phyloP scores from a whole-genome alignment of 2,329 filamentous ascomycete species.

The Zymoseptoria passerinii region DNA sequence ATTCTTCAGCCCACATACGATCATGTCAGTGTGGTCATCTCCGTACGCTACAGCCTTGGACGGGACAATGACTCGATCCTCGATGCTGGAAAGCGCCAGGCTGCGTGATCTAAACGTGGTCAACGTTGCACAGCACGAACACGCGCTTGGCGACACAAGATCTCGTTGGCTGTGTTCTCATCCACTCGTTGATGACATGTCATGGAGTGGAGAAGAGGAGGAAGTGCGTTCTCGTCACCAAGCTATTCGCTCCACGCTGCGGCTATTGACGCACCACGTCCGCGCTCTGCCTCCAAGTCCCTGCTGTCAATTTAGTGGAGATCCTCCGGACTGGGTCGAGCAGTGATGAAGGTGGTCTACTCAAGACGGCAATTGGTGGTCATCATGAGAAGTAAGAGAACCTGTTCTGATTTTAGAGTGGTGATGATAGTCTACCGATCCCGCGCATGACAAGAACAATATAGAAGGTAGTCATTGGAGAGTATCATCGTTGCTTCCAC shows the following conservation, averaged over 20 bases:
- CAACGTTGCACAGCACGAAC: neutral
- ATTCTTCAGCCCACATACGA: neutral
- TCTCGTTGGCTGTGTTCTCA: neutral
- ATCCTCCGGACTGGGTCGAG: neutral
- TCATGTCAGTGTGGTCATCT: neutral
- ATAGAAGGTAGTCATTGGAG: neutral
- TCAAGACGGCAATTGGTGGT: neutral
- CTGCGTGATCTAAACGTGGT: neutral
- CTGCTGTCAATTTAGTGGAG: neutral
- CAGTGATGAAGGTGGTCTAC: neutral
- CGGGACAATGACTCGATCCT: neutral
- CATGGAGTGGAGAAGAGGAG: neutral
- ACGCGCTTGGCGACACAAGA: neutral
- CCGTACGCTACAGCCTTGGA: neutral
- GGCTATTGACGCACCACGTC: neutral
- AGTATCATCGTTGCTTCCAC: neutral
- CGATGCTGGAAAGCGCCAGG: neutral
- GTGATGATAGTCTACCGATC: neutral
- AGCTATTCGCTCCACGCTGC: neutral
- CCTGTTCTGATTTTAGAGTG: neutral
- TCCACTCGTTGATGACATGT: neutral
- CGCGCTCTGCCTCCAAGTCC: neutral
- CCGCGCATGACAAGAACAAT: neutral
- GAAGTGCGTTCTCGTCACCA: neutral
- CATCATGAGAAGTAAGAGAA: neutral